A percentile compares a stretch with the other conserved stretches of the same genome.
Conservation (phyloP, 768 basidiomycete species). For the Vishniacozyma victoriae region DNA sequence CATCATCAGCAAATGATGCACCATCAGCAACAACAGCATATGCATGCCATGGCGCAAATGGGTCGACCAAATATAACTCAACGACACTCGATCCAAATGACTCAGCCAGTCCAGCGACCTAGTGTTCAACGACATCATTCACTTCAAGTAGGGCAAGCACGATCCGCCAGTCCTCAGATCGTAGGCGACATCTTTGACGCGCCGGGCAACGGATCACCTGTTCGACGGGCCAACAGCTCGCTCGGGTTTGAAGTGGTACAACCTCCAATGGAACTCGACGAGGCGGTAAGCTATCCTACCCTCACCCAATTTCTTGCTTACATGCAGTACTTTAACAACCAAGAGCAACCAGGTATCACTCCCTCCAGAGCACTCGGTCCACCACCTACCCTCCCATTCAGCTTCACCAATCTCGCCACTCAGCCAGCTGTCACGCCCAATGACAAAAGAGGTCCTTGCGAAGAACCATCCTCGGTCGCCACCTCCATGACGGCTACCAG, state of each 20-base stretch:
- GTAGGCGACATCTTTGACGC: slow-evolving; percentile 30
- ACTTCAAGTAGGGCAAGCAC: slow-evolving; percentile 6
- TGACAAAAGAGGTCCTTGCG: slow-evolving; percentile 15
- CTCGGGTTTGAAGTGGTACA: slow-evolving; percentile 12
- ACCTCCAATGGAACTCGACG: slow-evolving; percentile 3
- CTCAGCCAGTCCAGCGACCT: slow-evolving; percentile 9
- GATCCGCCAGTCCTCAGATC: slow-evolving; percentile 26
- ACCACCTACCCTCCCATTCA: slow-evolving; percentile 18
- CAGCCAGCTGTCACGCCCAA: slow-evolving; percentile 27
- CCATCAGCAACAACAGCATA: slow-evolving; percentile 2
- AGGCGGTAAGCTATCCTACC: background rate
- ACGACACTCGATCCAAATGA: slow-evolving; percentile 17
- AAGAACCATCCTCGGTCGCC: slow-evolving; percentile 18
- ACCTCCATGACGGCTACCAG: slow-evolving; percentile 22
- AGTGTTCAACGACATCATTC: slow-evolving; percentile 19
- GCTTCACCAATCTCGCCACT: slow-evolving; percentile 16
- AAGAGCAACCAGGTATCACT: slow-evolving; percentile 30
- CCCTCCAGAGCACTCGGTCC: slow-evolving; percentile 38
- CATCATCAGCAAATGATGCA: slow-evolving; percentile 6
- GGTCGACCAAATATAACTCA: slow-evolving; percentile 14
- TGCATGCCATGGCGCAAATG: slow-evolving; percentile 3
- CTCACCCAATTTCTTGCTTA: background rate
- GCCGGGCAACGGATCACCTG: slow-evolving; percentile 4
- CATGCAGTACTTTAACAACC: slow-evolving; percentile 3
- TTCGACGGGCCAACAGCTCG: slow-evolving; percentile 7